A percentile compares a stretch with the other conserved stretches of the same genome.
phyloP scores from a whole-genome alignment of 257 asterid species.

The Craterostigma plantagineum region DNA sequence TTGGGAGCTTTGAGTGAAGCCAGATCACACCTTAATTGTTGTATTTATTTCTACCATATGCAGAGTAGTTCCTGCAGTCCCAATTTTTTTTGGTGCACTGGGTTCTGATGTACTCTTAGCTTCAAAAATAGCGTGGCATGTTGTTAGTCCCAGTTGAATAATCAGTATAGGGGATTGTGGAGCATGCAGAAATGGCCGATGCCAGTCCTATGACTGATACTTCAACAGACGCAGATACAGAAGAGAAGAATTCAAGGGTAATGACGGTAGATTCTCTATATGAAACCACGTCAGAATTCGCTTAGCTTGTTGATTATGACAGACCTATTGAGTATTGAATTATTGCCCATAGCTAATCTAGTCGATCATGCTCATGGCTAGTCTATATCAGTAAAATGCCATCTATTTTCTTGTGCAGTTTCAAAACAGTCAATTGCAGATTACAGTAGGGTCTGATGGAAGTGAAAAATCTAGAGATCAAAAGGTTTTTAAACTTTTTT shows the following conservation, averaged over 20 bases:
- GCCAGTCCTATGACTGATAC: constrained; percentile 79
- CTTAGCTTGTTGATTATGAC: neutral
- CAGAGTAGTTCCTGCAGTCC: too few relatives aligned
- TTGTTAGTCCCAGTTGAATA: constrained; percentile 12
- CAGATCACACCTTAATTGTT: too few relatives aligned
- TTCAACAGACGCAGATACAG: constrained; percentile 90
- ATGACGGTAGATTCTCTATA: neutral
- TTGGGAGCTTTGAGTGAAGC: too few relatives aligned
- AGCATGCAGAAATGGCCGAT: constrained; percentile 43
- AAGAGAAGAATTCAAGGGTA: constrained; percentile 63
- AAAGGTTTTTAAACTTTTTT: constrained; percentile 31
- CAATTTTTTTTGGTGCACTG: neutral
- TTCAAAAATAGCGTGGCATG: constrained; percentile 10
- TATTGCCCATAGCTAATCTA: constrained; percentile 1
- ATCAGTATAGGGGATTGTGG: constrained; percentile 13
- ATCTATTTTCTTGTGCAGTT: constrained; percentile 28
- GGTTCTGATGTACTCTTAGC: constrained; percentile 9
- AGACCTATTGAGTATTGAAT: neutral
- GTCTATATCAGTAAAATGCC: constrained; percentile 6
- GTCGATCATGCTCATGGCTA: constrained; percentile 6
- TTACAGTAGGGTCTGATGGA: constrained; percentile 85
- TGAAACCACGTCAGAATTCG: neutral
- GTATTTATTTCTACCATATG: too few relatives aligned
- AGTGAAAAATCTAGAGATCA: constrained; percentile 94
- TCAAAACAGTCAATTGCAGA: constrained; percentile 31